Base-by-base conservation (phyloP, 768 basidiomycete species). In the Tricholoma hemisulphureum region DNA sequence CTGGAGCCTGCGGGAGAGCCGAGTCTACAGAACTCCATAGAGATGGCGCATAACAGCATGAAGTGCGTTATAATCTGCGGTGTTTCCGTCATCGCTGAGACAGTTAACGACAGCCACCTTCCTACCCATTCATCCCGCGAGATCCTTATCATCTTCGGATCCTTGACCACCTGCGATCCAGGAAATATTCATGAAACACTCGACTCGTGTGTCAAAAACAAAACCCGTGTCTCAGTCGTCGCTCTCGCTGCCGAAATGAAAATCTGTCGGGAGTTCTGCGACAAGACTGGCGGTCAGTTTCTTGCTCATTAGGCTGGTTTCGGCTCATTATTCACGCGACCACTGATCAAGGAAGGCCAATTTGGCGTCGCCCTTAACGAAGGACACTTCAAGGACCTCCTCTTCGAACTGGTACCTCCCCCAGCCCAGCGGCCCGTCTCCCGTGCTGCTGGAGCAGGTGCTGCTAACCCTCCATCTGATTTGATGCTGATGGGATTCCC, bases 401-500 rank as follows among this genome's bases (percentile, higher is more conserved):
- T 99, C 8, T 98, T 98, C 73, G 97, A 98, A 65, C 84, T 93
- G 21, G 88, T 99, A 20, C 94, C 95, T 18, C 97, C 97, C 0
- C 97, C 97, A 0, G 93, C 95, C 0, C 89, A 92, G 67, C 82
- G 81, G 5, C 78, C 83, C 3, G 61, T 84, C 20, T 69, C 79
- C 5, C 80, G 84, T 26, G 66, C 77, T 16, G 63, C 68, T 75
- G 73, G 79, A 4, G 55, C 67, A 37, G 67, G 64, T 16, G 43
- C 65, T 10, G 72, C 77, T 10, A 89, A 87, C 60, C 83, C 83
- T 20, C 83, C 88, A 0, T 88, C 92, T 0, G 96, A 98, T 74
- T 77, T 99, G 53, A 97, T 99, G 91, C 91, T 97, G 83, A 98
- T 99, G 93, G 97, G 97, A 8, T 99, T 99, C 73, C 97, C 97